Conservation (phyloP, 1,284 basidiomycete species). For the Apiotrichum domesticum region DNA sequence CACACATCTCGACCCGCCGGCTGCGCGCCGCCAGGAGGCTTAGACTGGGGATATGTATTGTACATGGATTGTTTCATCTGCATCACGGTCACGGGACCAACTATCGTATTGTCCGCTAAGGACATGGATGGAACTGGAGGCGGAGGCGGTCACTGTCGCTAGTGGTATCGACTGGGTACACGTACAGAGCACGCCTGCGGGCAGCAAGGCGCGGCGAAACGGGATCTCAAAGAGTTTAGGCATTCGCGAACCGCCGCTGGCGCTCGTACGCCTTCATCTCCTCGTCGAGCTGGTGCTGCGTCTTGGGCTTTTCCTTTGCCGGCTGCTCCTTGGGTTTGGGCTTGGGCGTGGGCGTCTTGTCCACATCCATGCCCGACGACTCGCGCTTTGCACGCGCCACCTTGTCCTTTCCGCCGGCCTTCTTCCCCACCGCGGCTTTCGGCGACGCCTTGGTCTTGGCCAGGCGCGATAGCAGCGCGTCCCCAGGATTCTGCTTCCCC, state of each 20-base stretch:
- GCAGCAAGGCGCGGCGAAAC: background rate
- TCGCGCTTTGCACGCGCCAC: conserved; percentile 30
- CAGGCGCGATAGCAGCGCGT: conserved; percentile 32
- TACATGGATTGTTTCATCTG: too few relatives aligned
- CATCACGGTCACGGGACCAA: too few relatives aligned
- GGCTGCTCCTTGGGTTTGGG: background rate
- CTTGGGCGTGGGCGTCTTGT: conserved; percentile 8
- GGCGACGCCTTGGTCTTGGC: conserved; percentile 11
- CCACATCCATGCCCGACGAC: conserved; percentile 30
- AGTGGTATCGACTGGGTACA: too few relatives aligned
- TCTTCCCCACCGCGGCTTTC: conserved; percentile 7
- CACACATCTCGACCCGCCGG: conserved; percentile 11
- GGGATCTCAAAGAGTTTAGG: background rate
- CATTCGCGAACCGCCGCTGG: conserved; percentile 25
- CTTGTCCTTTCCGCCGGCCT: conserved; percentile 10
- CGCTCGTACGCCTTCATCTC: conserved; percentile 40
- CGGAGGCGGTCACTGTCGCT: too few relatives aligned
- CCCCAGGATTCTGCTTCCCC: conserved; percentile 14
- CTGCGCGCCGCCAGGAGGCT: background rate
- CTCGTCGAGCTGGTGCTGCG: conserved; percentile 40
- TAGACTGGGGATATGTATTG: too few relatives aligned
- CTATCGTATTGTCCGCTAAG: too few relatives aligned
- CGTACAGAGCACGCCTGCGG: background rate
- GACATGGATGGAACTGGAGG: too few relatives aligned
- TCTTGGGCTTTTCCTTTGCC: conserved; percentile 24